A percentile compares a stretch with the other conserved stretches of the same genome.
Conservation (phyloP, 2,329 filamentous ascomycete genomes). For the Aureobasidium sp. region DNA sequence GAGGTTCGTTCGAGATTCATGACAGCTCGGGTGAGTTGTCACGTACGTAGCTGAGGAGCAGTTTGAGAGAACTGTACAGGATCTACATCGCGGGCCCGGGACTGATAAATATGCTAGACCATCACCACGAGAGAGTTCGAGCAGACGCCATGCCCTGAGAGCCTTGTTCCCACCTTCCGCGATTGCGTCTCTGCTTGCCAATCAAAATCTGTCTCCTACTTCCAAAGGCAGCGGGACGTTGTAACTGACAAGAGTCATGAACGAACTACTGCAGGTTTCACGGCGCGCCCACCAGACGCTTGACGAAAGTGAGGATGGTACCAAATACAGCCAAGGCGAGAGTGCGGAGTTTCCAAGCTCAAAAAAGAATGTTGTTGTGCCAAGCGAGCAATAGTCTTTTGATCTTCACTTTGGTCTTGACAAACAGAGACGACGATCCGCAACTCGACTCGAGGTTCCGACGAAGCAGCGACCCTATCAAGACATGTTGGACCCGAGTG, state of each 20-base stretch:
- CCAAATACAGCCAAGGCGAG: neutral
- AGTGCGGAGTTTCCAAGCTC: neutral
- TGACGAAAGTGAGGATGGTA: neutral
- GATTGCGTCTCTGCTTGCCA: neutral
- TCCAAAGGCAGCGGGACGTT: neutral
- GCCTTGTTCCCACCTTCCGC: neutral
- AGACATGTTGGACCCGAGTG: neutral
- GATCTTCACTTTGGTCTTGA: conserved; percentile 1
- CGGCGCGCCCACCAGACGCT: neutral
- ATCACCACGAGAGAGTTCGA: neutral
- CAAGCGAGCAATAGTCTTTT: conserved; percentile 4
- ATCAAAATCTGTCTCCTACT: neutral
- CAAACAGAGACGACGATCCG: neutral
- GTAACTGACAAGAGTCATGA: conserved; percentile 2
- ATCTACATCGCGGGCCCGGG: conserved; percentile 1
- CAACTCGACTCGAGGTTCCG: conserved; percentile 2
- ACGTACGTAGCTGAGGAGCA: neutral
- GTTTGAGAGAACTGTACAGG: neutral
- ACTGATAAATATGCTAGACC: neutral
- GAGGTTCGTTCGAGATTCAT: neutral
- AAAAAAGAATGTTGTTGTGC: neutral
- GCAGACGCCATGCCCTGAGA: neutral
- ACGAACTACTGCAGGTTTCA: conserved; percentile 11
- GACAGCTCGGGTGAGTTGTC: neutral
- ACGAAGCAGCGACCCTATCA: neutral